These are phyloP conservation scores for Stenocarpella maydis DNA, from an alignment of 2,329 filamentous ascomycete genomes.

Conservation along the genomic window DNA sequence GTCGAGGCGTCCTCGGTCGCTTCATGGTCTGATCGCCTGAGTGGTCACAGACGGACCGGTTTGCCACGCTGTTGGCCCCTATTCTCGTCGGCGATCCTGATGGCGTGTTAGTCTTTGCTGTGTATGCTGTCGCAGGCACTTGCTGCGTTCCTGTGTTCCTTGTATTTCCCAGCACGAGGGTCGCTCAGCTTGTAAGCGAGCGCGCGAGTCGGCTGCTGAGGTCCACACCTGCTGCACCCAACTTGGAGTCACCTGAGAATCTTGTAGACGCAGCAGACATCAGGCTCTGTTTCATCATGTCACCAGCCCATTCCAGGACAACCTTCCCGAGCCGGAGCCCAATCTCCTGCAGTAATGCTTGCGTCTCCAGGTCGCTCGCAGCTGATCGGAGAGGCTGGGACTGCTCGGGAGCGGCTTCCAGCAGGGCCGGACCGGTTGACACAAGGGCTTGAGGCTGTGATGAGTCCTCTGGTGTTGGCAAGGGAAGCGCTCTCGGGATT, in stretches of 20 bases:
- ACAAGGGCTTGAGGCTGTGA: background rate
- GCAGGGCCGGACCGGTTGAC: background rate
- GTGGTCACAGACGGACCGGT: background rate
- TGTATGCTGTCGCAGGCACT: background rate
- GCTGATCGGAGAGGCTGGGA: background rate
- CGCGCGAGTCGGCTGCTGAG: slow-evolving; percentile 15
- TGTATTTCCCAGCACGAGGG: no score
- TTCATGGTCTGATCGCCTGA: background rate
- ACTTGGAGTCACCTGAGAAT: background rate
- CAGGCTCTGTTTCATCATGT: slow-evolving; percentile 33
- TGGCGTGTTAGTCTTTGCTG: background rate
- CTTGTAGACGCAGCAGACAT: slow-evolving; percentile 11
- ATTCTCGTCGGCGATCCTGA: slow-evolving; percentile 1
- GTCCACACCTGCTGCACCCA: background rate
- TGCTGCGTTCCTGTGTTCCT: background rate
- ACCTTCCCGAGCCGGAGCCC: slow-evolving; percentile 31
- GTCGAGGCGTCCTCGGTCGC: background rate
- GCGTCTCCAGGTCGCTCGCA: slow-evolving; percentile 6
- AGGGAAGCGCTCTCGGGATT: background rate
- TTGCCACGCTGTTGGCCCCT: background rate
- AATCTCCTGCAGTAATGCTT: slow-evolving; percentile 24
- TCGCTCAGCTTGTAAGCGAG: slow-evolving; percentile 2
- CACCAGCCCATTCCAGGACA: slow-evolving; percentile 34
- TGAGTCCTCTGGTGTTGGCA: background rate
- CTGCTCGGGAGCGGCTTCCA: background rate